Evolutionary conservation across 2,329 filamentous ascomycete species (phyloP), one percentile per base, ranked within the genome.

Genomic region (Stachybotrys echinatus): DNA sequence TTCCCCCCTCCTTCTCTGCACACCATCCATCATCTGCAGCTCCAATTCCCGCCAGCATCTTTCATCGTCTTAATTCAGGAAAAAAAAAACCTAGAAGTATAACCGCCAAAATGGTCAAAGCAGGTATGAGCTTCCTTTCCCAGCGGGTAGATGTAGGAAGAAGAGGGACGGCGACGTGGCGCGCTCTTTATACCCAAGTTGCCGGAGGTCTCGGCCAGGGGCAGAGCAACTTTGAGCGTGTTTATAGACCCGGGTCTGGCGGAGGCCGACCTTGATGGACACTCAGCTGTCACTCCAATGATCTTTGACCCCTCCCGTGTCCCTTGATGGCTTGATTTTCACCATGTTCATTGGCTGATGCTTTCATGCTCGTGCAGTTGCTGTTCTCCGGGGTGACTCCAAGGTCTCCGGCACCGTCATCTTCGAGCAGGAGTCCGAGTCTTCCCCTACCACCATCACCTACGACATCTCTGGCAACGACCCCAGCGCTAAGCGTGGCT

Each of bases 351-450:
- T 34, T 34, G 27, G 58, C 60, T 65, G 54, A 65, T 49, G 23
- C 22, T 18, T 20, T 37, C 46, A 38, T 40, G 43, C 23, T 62
- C 42, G 10, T 65, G 53, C 67, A 97, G 94, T 97, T 78, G 89
- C 88, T 77, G 90, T 96, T 73, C 77, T 99, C 80, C 92, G 94
- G 75, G 94, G 94, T 83, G 94, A 97, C 84, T 90, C 91, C 74
- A 95, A 92, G 80, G 79, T 99, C 81, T 78, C 84, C 70, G 94
- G 94, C 68, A 94, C 89, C 75, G 88, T 99, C 68, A 87, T 84
- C 77, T 96, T 99, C 74, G 91, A 95, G 81, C 94, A 99, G 80
- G 81, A 80, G 60, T 83, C 81, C 70, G 94, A 96, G 81, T 83
- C 77, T 64, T 74, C 82, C 63, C 84, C 87, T 61, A 97, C 94